Evolutionary conservation across 2,329 filamentous ascomycete genomes (phyloP).

Genomic region (Cytospora leucostoma): DNA sequence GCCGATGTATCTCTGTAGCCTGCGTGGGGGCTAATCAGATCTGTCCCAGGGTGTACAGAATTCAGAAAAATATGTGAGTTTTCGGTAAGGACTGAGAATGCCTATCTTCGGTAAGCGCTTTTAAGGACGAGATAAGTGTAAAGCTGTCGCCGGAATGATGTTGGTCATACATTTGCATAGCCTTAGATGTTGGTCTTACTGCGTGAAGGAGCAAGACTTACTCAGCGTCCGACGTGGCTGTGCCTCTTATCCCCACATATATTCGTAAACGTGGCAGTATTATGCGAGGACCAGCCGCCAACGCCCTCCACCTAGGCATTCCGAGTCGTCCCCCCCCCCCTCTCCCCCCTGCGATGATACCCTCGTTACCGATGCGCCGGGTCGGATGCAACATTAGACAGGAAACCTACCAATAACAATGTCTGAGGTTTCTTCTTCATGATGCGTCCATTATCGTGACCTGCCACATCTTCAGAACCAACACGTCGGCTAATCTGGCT

Average conservation of each 20-base stretch:
- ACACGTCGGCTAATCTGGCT: not conserved
- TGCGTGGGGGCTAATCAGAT: not conserved
- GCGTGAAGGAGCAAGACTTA: not conserved
- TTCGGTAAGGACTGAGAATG: not conserved
- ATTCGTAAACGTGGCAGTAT: constrained; percentile 4
- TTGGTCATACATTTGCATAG: not conserved
- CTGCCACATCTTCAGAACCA: not conserved
- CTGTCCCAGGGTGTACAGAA: not conserved
- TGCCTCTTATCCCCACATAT: constrained; percentile 12
- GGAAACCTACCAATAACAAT: not conserved
- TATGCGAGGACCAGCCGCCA: constrained; percentile 12
- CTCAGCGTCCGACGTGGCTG: constrained; percentile 1
- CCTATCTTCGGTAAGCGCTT: not conserved
- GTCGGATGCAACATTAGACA: constrained; percentile 1
- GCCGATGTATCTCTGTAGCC: not conserved
- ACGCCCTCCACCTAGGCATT: not conserved
- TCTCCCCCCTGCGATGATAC: not conserved
- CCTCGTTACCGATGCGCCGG: constrained; percentile 5
- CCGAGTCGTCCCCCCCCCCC: not conserved
- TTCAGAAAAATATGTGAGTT: not conserved
- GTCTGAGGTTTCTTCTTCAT: not conserved
- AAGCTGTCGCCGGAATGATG: not conserved
- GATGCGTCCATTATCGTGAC: not conserved
- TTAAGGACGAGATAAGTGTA: not conserved
- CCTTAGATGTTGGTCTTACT: not conserved